Evolutionary conservation across 208 protist genomes (phyloP).

Genomic region (Leishmania martiniquensis): DNA sequence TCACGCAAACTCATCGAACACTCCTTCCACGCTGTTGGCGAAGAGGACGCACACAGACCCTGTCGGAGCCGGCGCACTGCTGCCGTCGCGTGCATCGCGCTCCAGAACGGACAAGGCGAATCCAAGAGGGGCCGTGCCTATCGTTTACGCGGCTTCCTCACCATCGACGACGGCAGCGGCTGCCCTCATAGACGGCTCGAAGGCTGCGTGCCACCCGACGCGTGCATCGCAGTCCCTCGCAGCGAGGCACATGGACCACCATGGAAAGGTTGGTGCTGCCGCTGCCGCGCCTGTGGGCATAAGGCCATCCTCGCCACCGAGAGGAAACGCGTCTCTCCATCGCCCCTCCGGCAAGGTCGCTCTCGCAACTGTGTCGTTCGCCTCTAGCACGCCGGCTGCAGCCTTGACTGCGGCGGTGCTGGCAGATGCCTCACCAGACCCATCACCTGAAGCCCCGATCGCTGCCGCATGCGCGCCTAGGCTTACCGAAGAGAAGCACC

Average conservation of each 20-base stretch:
- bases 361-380: not conserved
- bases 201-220: not conserved
- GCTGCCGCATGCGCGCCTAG: not conserved
- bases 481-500: not conserved
- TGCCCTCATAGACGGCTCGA: not conserved
- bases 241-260: conserved; percentile 15
- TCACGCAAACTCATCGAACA: not conserved
- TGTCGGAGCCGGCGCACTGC: not conserved
- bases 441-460: not conserved
- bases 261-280: conserved; percentile 1
- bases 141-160: not conserved
- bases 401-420: too few relatives aligned
- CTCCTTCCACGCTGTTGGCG: not conserved
- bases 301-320: not conserved
- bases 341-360: not conserved
- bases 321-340: too few relatives aligned
- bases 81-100: not conserved
- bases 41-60: not conserved
- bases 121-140: not conserved
- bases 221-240: not conserved
- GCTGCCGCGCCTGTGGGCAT: not conserved
- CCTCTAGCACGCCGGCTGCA: not conserved
- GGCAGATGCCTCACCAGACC: not conserved
- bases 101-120: not conserved
- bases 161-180: too few relatives aligned